Evolutionary conservation across 805 yeast species (phyloP).

Genomic region (Candida dendrica): DNA sequence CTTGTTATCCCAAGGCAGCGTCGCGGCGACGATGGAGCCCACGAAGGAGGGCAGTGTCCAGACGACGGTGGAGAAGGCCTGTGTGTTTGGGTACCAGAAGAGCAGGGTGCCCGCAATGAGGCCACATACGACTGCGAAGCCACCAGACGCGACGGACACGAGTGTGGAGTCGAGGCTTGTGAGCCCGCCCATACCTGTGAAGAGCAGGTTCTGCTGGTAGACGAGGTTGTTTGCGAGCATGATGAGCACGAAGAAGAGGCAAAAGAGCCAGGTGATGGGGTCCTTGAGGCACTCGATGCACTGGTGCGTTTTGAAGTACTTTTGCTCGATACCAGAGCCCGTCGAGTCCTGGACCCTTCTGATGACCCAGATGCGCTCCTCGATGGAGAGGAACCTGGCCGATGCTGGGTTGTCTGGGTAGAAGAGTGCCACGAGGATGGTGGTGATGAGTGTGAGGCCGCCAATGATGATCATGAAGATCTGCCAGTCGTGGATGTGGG

Average conservation of each 20-base stretch:
- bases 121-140: slow-evolving; percentile 36
- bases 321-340: slow-evolving; percentile 37
- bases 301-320: slow-evolving; percentile 39
- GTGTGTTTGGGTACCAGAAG: slow-evolving; percentile 26
- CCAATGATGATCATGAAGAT: slow-evolving; percentile 51
- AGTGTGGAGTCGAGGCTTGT: slow-evolving; percentile 39
- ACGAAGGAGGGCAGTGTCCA: slow-evolving; percentile 37
- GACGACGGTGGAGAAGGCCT: slow-evolving; percentile 30
- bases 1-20: slow-evolving; percentile 37
- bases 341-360: slow-evolving; percentile 34
- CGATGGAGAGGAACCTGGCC: slow-evolving; percentile 37
- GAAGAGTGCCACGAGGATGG: slow-evolving; percentile 26
- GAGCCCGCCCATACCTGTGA: slow-evolving; percentile 36
- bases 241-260: slow-evolving; percentile 32
- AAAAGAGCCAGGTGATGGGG: slow-evolving; percentile 39
- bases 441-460: slow-evolving; percentile 38
- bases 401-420: slow-evolving; percentile 54
- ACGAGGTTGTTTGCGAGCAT: slow-evolving; percentile 47
- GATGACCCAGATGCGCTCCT: slow-evolving; percentile 44
- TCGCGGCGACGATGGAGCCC: slow-evolving; percentile 37
- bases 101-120: slow-evolving; percentile 30
- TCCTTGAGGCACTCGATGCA: slow-evolving; percentile 44
- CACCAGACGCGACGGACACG: slow-evolving; percentile 47
- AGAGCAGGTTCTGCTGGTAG: slow-evolving; percentile 45
- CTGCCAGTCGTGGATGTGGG: slow-evolving; percentile 38